Percentiles rank a stretch among this genome's conserved stretches.
These are phyloP conservation scores for Mycena vitilis DNA, from an alignment of 768 basidiomycete genomes.

Conservation along the genomic window DNA sequence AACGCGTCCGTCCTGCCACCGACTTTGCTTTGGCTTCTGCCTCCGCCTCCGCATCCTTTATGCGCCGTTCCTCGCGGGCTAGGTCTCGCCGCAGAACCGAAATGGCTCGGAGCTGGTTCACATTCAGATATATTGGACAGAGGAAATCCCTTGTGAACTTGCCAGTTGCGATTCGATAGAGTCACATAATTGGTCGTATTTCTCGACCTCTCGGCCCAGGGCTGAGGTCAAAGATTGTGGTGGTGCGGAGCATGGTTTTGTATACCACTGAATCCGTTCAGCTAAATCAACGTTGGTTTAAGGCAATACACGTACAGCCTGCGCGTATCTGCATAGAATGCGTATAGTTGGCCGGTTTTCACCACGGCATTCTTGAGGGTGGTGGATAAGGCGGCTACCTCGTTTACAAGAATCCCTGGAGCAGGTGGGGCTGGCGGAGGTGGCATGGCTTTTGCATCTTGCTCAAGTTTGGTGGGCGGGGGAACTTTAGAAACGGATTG, in stretches of 20 bases:
- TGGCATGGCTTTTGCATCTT: slow-evolving; percentile 58
- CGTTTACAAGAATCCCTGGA: slow-evolving; percentile 67
- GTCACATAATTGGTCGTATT: slow-evolving; percentile 85
- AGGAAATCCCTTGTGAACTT: slow-evolving; percentile 40
- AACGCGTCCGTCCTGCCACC: slow-evolving; percentile 37
- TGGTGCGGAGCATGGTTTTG: slow-evolving; percentile 67
- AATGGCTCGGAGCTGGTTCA: slow-evolving; percentile 74
- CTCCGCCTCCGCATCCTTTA: slow-evolving; percentile 52
- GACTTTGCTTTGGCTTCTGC: slow-evolving; percentile 45
- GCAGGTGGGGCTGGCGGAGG: slow-evolving; percentile 63
- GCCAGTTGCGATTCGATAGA: slow-evolving; percentile 79
- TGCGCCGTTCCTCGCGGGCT: slow-evolving; percentile 67
- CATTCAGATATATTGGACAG: slow-evolving; percentile 11
- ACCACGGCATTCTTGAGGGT: slow-evolving; percentile 78
- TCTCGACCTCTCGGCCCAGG: slow-evolving; percentile 80
- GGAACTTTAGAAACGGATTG: slow-evolving; percentile 40
- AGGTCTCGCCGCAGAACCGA: slow-evolving; percentile 79
- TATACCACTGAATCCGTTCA: slow-evolving; percentile 58
- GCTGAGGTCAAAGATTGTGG: slow-evolving; percentile 73
- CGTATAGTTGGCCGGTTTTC: slow-evolving; percentile 78
- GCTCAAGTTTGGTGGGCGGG: slow-evolving; percentile 44
- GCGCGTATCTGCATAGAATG: slow-evolving; percentile 73
- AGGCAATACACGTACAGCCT: slow-evolving; percentile 63
- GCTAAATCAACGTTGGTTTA: neutral
- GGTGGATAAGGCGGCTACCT: slow-evolving; percentile 66